Evolutionary conservation across 2,329 filamentous ascomycete species (phyloP).

Genomic region (Biscogniauxia sp.): DNA sequence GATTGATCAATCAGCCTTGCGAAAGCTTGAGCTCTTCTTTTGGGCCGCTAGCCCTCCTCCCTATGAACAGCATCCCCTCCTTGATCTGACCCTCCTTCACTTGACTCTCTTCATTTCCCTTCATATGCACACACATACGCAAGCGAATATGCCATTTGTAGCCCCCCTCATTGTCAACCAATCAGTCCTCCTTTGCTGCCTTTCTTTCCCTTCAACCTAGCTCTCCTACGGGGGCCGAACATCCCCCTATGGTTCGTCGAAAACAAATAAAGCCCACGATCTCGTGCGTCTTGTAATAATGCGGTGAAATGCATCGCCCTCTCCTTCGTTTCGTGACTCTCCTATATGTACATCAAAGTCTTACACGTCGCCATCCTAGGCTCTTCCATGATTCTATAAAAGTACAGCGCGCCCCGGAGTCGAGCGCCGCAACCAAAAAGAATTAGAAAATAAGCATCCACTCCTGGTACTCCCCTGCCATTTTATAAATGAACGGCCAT

Average conservation of each 20-base stretch:
- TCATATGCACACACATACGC: neutral
- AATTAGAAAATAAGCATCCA: neutral
- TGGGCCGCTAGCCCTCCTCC: neutral
- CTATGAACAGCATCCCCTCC: too few relatives aligned
- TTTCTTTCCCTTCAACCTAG: neutral
- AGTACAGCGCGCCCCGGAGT: constrained; percentile 13
- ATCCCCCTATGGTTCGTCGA: neutral
- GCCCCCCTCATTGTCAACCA: too few relatives aligned
- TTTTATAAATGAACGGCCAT: constrained; percentile 64
- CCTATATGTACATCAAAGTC: constrained; percentile 23
- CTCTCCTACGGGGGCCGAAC: neutral
- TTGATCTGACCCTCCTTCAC: too few relatives aligned
- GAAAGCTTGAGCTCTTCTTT: neutral
- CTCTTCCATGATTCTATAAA: constrained; percentile 7
- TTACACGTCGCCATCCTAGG: constrained; percentile 16
- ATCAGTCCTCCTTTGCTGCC: neutral
- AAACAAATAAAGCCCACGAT: neutral
- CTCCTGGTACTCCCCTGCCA: neutral
- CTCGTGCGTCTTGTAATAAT: neutral
- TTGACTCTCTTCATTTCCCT: neutral
- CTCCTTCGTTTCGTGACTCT: constrained; percentile 5
- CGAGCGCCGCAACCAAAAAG: neutral
- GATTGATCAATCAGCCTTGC: neutral
- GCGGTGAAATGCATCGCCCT: constrained; percentile 1
- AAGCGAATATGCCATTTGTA: neutral